Evolutionary conservation across 1,139 yeast species (phyloP).

Genomic region (Geotrichum citri-aurantii): DNA sequence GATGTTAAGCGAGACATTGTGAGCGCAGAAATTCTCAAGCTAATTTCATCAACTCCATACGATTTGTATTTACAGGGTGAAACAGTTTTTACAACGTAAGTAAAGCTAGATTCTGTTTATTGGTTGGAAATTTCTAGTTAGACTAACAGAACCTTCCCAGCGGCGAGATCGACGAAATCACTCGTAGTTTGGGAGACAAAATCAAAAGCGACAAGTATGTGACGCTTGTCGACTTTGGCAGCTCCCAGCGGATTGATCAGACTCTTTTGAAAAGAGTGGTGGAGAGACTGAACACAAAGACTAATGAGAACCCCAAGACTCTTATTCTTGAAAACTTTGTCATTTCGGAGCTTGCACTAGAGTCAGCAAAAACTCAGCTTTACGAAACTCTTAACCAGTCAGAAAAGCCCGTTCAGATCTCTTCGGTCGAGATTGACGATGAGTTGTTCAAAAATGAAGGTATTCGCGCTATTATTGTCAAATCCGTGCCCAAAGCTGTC

Average conservation of each 20-base stretch:
- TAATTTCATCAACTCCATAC: conserved; percentile 1
- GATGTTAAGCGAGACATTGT: conserved; percentile 12
- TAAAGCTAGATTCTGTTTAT: neutral
- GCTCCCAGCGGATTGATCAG: conserved; percentile 12
- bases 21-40: conserved; percentile 1
- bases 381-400: conserved; percentile 6
- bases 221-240: conserved; percentile 8
- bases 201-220: neutral
- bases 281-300: conserved; percentile 4
- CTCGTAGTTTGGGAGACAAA: neutral
- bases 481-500: conserved; percentile 6
- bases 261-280: conserved; percentile 6
- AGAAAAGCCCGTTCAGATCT: neutral
- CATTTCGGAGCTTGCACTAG: conserved; percentile 1
- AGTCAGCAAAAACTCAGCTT: neutral
- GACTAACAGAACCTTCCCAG: neutral
- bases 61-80: conserved; percentile 12
- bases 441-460: conserved; percentile 1
- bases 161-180: conserved; percentile 10
- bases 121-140: neutral
- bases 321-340: conserved; percentile 10
- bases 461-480: conserved; percentile 3
- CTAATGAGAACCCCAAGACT: neutral
- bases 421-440: conserved; percentile 1
- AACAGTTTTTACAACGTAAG: conserved; percentile 13